A percentile compares a stretch with the other conserved stretches of the same genome.
These are phyloP conservation scores for Drechslera avenae DNA, from an alignment of 2,329 filamentous ascomycete species.

Conservation along the genomic window DNA sequence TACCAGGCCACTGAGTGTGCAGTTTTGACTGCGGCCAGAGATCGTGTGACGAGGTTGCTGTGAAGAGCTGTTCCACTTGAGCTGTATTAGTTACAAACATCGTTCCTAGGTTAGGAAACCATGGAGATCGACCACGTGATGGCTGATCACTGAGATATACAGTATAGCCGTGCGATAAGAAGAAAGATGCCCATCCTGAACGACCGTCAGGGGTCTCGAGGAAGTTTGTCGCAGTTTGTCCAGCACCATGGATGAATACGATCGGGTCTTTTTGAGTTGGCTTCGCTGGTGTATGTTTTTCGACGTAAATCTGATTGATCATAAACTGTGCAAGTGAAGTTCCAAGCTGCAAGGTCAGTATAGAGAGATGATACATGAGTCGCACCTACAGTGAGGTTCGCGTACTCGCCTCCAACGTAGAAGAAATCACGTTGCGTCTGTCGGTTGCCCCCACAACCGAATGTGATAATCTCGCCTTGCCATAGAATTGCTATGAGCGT, in stretches of 20 bases:
- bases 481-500: neutral
- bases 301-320: slow-evolving; percentile 11
- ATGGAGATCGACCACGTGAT: slow-evolving; percentile 54
- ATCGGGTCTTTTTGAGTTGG: slow-evolving; percentile 24
- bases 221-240: slow-evolving; percentile 41
- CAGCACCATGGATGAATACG: slow-evolving; percentile 37
- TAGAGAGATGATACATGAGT: fast-evolving
- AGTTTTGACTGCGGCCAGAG: slow-evolving; percentile 51
- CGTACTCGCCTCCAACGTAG: slow-evolving; percentile 34
- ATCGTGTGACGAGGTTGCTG: slow-evolving; percentile 42
- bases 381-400: slow-evolving; percentile 19
- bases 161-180: slow-evolving; percentile 54
- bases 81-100: slow-evolving; percentile 16
- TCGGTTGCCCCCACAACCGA: neutral
- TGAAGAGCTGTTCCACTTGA: slow-evolving; percentile 38
- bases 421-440: slow-evolving; percentile 25
- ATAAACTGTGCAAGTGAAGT: slow-evolving; percentile 4
- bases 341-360: neutral
- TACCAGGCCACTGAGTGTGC: slow-evolving; percentile 53
- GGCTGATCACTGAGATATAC: slow-evolving; percentile 57
- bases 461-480: neutral
- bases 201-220: slow-evolving; percentile 56
- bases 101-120: slow-evolving; percentile 43
- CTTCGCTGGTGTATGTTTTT: slow-evolving; percentile 29
- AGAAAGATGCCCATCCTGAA: slow-evolving; percentile 57